A percentile compares a stretch with the other conserved stretches of the same genome.
Conservation (phyloP, 352 stramenopile species). For the Pythium periplocum region DNA sequence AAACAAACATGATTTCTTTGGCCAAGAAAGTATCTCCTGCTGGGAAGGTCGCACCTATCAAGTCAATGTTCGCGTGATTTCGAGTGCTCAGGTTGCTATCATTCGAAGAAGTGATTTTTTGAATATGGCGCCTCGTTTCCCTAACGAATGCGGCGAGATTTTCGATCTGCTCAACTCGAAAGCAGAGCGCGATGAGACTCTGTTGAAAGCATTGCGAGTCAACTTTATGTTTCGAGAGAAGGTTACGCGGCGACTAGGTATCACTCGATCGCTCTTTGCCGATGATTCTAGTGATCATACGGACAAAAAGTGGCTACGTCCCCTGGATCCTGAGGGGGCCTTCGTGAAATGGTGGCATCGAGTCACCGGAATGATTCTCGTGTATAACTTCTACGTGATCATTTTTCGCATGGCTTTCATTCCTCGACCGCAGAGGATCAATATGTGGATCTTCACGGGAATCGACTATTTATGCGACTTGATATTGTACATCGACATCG, state of each 20-base stretch:
- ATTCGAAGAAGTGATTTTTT: slow-evolving; percentile 36
- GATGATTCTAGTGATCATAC: slow-evolving; percentile 29
- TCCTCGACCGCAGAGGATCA: slow-evolving; percentile 1
- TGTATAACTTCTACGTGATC: slow-evolving; percentile 30
- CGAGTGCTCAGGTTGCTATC: slow-evolving; percentile 41
- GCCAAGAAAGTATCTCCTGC: slow-evolving; percentile 44
- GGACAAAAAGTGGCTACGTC: slow-evolving; percentile 12
- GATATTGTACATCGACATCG: slow-evolving; percentile 20
- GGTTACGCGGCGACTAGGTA: slow-evolving; percentile 32
- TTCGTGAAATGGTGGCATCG: slow-evolving; percentile 59
- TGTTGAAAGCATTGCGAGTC: slow-evolving; percentile 19
- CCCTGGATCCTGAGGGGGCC: slow-evolving; percentile 37
- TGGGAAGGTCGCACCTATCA: slow-evolving; percentile 23
- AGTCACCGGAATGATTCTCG: slow-evolving; percentile 34
- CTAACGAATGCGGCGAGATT: slow-evolving; percentile 20
- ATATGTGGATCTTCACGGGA: slow-evolving; percentile 8
- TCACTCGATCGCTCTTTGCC: slow-evolving; percentile 37
- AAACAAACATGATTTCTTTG: slow-evolving; percentile 50
- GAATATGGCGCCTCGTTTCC: slow-evolving; percentile 30
- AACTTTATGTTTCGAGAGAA: slow-evolving; percentile 55
- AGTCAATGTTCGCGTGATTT: slow-evolving; percentile 48
- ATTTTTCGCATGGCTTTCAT: slow-evolving; percentile 27
- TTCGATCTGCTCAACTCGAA: slow-evolving; percentile 6
- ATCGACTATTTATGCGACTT: slow-evolving; percentile 20
- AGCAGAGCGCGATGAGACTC: slow-evolving; percentile 8